Evolutionary conservation across 2,329 filamentous ascomycete genomes (phyloP).

Genomic region (Eurotiales sp.): DNA sequence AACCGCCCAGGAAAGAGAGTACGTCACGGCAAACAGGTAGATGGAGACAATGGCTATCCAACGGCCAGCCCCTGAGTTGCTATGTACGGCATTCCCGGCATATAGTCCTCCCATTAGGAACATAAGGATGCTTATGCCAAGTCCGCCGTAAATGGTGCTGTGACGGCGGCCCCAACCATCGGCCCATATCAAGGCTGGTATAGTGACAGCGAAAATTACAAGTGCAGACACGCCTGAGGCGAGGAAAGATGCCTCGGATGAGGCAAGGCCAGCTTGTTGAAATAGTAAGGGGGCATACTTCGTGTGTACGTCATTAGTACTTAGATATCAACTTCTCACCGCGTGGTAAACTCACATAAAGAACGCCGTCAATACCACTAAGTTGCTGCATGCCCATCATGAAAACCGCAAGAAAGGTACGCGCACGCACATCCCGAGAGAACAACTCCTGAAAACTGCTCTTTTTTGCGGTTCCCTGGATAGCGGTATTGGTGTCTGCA

Average conservation of each 20-base stretch:
- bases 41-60: constrained; percentile 29
- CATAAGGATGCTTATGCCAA: constrained; percentile 44
- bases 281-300: constrained; percentile 61
- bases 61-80: constrained; percentile 24
- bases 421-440: constrained; percentile 21
- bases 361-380: constrained; percentile 59
- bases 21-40: constrained; percentile 27
- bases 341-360: constrained; percentile 25
- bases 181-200: constrained; percentile 54
- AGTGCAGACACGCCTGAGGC: constrained; percentile 60
- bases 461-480: neutral
- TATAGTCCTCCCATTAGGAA: constrained; percentile 33
- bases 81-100: constrained; percentile 28
- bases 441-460: constrained; percentile 24
- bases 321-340: constrained; percentile 1
- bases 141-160: constrained; percentile 52
- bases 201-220: constrained; percentile 55
- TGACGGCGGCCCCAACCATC: constrained; percentile 57
- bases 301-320: neutral
- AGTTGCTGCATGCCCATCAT: constrained; percentile 59
- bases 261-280: constrained; percentile 55
- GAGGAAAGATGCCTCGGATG: constrained; percentile 53
- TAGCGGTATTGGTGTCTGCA: neutral
- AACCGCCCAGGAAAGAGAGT: constrained; percentile 50
- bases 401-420: constrained; percentile 53